Evolutionary conservation across 805 yeast genomes (phyloP).

Genomic region (Pichia californica): DNA sequence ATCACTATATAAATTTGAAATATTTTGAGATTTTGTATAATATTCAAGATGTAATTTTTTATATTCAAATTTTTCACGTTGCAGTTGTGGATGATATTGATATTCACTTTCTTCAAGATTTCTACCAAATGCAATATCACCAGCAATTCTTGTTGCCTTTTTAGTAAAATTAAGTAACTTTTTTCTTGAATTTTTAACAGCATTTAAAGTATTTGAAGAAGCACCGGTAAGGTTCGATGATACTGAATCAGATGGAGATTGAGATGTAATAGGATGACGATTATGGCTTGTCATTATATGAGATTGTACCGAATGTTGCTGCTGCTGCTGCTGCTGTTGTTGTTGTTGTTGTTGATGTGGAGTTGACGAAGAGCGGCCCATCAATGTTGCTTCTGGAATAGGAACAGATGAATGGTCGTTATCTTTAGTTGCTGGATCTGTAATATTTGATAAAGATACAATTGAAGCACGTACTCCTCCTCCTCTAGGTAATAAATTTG

Average conservation of each 20-base stretch:
- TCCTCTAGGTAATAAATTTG: neutral
- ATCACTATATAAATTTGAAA: conserved; percentile 15
- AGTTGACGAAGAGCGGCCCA: neutral
- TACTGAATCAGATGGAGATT: neutral
- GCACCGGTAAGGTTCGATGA: neutral
- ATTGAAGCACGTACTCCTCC: neutral
- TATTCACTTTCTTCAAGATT: conserved; percentile 5
- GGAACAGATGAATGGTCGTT: too few species aligned
- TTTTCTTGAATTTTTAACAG: neutral
- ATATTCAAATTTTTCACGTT: conserved; percentile 9
- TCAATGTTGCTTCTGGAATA: too few species aligned
- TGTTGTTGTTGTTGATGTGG: neutral
- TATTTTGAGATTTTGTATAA: conserved; percentile 11
- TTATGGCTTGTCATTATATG: too few species aligned
- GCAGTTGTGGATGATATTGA: conserved; percentile 1
- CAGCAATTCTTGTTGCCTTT: conserved; percentile 26
- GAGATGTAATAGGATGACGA: neutral
- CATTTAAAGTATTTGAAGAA: neutral
- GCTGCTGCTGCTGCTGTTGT: neutral
- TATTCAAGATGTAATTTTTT: conserved; percentile 11
- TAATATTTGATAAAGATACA: neutral
- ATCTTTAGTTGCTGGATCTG: neutral
- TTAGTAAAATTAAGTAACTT: conserved; percentile 20
- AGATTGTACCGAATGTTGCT: too few species aligned
- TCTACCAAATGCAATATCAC: conserved; percentile 29